A percentile compares a stretch with the other conserved stretches of the same genome.
Evolutionary conservation across 495 filamentous ascomycete species (phyloP).

Genomic region (Penicillium mononematosum): DNA sequence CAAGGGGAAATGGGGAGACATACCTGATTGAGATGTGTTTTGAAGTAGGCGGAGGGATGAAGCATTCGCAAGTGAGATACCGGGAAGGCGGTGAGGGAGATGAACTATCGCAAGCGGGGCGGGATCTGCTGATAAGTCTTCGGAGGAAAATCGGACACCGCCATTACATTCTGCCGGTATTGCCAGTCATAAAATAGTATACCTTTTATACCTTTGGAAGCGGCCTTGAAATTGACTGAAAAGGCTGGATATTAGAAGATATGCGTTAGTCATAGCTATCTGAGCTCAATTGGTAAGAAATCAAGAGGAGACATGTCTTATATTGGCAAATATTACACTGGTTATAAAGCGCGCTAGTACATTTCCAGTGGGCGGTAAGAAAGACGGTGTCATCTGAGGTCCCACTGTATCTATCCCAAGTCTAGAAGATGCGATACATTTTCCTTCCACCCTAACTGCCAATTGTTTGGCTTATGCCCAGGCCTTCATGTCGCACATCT

Average conservation of each 20-base stretch:
- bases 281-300: no score
- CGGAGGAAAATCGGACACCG: neutral
- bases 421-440: neutral
- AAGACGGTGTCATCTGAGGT: neutral
- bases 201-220: neutral
- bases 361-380: neutral
- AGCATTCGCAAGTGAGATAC: constrained; percentile 3
- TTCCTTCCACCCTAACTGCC: neutral
- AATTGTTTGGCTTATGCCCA: neutral
- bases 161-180: neutral
- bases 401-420: neutral
- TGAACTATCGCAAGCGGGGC: neutral
- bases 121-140: neutral
- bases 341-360: neutral
- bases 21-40: neutral
- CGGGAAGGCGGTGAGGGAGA: constrained; percentile 8
- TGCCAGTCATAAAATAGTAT: neutral
- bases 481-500: neutral
- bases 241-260: neutral
- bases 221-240: neutral
- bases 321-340: neutral
- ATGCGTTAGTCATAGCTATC: neutral
- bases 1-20: neutral
- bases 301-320: neutral
- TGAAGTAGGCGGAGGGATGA: neutral